Base-by-base conservation (phyloP, 179 eudicot species). In the Carnegiea gigantea region DNA sequence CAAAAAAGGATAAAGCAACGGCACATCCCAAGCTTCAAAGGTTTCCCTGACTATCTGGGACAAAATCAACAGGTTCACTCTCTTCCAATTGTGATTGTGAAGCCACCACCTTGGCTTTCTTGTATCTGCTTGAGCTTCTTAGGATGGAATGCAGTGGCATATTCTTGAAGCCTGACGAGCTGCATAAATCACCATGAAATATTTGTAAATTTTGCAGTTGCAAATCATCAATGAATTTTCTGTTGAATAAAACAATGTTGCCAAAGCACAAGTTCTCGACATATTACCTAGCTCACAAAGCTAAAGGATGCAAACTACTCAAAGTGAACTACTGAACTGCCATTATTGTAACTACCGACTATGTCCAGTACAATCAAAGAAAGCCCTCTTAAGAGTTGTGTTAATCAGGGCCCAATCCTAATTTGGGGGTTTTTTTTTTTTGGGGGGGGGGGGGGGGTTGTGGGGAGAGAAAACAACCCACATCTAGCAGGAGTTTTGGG, bases 81-180 rank as follows among this genome's bases (percentile, higher is more conserved):
- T 84, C 92, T 77, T 85, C 93, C 40, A 81, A 49, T 79, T 89
- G 95, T 30, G 84, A 80, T 80, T 89, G 90, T 76, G 88, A 84
- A 59, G 92, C 94, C 43, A 82, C 76, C 75, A 87, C 81, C 91
- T 90, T 94, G 15, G 94, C 98, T 78, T 90, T 88, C 89, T 87
- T 94, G 91, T 84, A 94, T 84, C 93, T 83, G 59, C 83, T 87
- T 12, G 95, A 93, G 82, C 92, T 88, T 89, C 87, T 86, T 1
- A 94, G 84, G 81, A 93, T 78, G 26, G 64, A 76, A 24, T 86
- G 80, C 85, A 93, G 72, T 57, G 88, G 60, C 62, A 84, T 18
- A 46, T 71, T 71, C 80, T 80, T 82, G 20, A 60, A 71, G 81
- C 53, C 82, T 15, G 89, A 80, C 15, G 78, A 76, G 20, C 93